Evolutionary conservation across 2,329 filamentous ascomycete species (phyloP), one percentile per base, ranked within the genome.

Genomic region (Ophiostoma pallidulum): DNA sequence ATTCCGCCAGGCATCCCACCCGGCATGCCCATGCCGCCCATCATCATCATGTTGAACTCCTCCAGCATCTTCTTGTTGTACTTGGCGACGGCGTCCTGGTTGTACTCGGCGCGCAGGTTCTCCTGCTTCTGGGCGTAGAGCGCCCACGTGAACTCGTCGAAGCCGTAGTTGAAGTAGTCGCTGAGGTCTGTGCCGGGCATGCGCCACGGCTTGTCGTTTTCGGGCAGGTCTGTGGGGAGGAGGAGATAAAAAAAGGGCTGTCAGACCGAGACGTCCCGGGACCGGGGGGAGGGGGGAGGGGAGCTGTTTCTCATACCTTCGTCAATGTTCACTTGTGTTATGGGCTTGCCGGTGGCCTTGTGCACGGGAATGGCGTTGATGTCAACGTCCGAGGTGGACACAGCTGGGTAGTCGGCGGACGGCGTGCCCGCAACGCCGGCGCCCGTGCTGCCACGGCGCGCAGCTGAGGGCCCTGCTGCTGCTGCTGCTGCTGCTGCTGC

Each of bases 151-250:
- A 96, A 97, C 66, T 97, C 91, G 67, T 97, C 91, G 61, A 97
- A 97, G 50, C 91, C 91, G 66, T 97, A 97, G 71, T 97, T 97
- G 77, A 97, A 97, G 68, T 94, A 97, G 64, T 98, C 92, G 51
- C 86, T 92, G 47, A 95, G 80, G 60, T 98, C 92, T 10, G 91
- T 90, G 40, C 92, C 92, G 0, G 92, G 92, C 54, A 90, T 83
- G 38, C 92, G 82, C 92, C 92, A 98, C 16, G 91, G 90, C 64
- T 96, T 97, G 53, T 90, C 86, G 58, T 89, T 87, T 8, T 86
- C 82, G 32, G 80, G 75, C 18, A 90, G 77, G 58, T 84, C 79
- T n/a, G n/a, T n/a, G n/a, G n/a, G n/a, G n/a, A n/a, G n/a, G n/a
- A n/a, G n/a, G n/a, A n/a, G n/a, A n/a, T n/a, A n/a, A n/a, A n/a